Conservation (phyloP, 805 yeast species). For the Ogataea paradorogensis region DNA sequence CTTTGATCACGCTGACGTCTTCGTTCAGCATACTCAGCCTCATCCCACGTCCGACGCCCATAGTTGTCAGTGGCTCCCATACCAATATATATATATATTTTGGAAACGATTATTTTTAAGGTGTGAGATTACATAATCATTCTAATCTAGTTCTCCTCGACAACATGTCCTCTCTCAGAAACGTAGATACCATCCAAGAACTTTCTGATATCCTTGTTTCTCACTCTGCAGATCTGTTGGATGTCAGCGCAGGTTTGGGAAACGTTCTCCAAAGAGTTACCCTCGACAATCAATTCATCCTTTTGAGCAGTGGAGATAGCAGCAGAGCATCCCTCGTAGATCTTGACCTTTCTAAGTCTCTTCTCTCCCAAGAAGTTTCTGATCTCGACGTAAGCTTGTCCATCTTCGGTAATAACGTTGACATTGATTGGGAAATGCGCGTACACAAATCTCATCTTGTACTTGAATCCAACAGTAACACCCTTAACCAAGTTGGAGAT, state of each 20-base stretch:
- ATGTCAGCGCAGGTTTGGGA: conserved; percentile 98
- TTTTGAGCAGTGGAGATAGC: conserved; percentile 80
- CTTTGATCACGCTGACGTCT: conserved; percentile 1
- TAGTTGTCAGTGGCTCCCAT: conserved; percentile 14
- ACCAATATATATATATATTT: neutral
- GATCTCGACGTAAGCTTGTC: conserved; percentile 78
- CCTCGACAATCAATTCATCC: conserved; percentile 90
- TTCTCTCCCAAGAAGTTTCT: conserved; percentile 99
- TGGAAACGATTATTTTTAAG: neutral
- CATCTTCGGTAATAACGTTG: conserved; percentile 80
- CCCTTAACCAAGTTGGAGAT: conserved; percentile 93
- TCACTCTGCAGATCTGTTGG: conserved; percentile 96
- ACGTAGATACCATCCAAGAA: conserved; percentile 99
- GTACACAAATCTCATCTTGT: conserved; percentile 99
- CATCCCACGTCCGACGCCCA: conserved; percentile 75
- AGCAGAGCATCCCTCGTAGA: conserved; percentile 86
- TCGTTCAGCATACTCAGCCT: conserved; percentile 36
- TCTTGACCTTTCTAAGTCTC: conserved; percentile 84
- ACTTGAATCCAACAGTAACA: conserved; percentile 98
- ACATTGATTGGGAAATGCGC: conserved; percentile 99
- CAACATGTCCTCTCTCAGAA: conserved; percentile 88
- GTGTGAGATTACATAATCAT: conserved; percentile 3
- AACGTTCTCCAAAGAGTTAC: conserved; percentile 96
- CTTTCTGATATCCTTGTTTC: conserved; percentile 99
- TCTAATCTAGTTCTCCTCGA: conserved; percentile 37